phyloP scores from a whole-genome alignment of 441 rosid species.

The Populus hybrid region DNA sequence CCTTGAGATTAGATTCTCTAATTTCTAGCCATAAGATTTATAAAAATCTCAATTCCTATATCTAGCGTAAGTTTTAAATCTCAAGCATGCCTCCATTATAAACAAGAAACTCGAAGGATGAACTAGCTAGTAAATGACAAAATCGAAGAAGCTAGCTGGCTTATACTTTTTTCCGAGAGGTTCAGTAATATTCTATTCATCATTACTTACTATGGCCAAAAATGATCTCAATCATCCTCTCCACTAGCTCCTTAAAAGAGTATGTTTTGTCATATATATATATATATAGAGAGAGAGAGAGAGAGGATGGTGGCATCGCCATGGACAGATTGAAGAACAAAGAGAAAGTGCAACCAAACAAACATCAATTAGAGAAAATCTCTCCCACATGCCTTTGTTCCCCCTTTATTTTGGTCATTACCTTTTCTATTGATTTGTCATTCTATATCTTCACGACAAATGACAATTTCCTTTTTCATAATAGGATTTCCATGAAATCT shows the following conservation, averaged over 20 bases:
- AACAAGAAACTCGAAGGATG: conserved; percentile 11
- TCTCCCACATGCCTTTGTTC: not conserved
- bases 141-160: conserved; percentile 3
- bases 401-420: not conserved
- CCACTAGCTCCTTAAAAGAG: not conserved
- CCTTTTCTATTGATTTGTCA: not conserved
- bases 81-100: conserved; percentile 14
- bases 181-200: conserved; percentile 14
- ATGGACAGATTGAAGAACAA: not conserved
- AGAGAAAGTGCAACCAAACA: not conserved
- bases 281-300: no score
- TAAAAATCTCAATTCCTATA: not conserved
- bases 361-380: not conserved
- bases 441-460: not conserved
- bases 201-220: conserved; percentile 17
- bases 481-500: conserved; percentile 13
- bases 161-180: not conserved
- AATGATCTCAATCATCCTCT: conserved; percentile 12
- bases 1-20: not conserved
- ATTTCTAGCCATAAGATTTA: not conserved
- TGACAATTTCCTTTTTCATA: conserved; percentile 9
- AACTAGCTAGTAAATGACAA: conserved; percentile 23
- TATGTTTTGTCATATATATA: no score
- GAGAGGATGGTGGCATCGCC: not conserved
- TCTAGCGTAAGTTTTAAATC: not conserved